Evolutionary conservation across 225 moss, liverwort and hornwort genomes (phyloP), one percentile per base, ranked within the genome.

Genomic region (Pseudisothecium myosuroides): DNA sequence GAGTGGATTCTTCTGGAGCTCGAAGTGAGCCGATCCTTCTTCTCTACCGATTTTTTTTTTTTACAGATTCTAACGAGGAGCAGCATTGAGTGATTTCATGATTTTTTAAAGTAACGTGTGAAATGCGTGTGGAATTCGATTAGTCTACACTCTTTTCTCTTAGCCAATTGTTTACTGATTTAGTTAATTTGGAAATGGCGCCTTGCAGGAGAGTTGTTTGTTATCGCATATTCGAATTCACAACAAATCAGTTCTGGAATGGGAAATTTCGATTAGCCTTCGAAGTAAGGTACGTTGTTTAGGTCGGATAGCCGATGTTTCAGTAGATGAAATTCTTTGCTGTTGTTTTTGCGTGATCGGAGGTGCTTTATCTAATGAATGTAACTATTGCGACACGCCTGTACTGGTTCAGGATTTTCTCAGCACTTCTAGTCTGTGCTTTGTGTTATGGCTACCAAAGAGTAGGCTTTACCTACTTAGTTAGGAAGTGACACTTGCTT

Each of bases 1-100:
- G 98, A 98, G 82, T 98, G 96, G 96, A 96, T 98, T 63, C 95
- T 98, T 90, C 92, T 98, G 81, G 98, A 98, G 92, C 97, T 98
- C 41, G 98, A 98, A 95, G 98, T 98, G 82, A 66, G 85, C 50
- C 59, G 83, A 86, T 91, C 64, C n/a, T 52, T 81, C 59, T 56
- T 82, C 61, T 22, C 54, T 60, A 16, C 50, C 14, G 24, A 31
- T 32, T n/a, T 71, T 58, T n/a, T 32, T n/a, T 71, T 17, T 21
- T 16, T 52, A 54, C 28, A 13, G 87, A 79, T 76, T 61, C 61
- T 56, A 52, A n/a, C 1, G 86, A 55, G 88, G 55, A 75, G 88
- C 75, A 75, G 88, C 75, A 76, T 76, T 65, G 34, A 32, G 36
- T 62, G 52, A 41, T 32, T 62, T 50, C 55, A 41, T 52, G 61